phyloP scores from a whole-genome alignment of 495 filamentous ascomycete species.

The Bacidia rubella region DNA sequence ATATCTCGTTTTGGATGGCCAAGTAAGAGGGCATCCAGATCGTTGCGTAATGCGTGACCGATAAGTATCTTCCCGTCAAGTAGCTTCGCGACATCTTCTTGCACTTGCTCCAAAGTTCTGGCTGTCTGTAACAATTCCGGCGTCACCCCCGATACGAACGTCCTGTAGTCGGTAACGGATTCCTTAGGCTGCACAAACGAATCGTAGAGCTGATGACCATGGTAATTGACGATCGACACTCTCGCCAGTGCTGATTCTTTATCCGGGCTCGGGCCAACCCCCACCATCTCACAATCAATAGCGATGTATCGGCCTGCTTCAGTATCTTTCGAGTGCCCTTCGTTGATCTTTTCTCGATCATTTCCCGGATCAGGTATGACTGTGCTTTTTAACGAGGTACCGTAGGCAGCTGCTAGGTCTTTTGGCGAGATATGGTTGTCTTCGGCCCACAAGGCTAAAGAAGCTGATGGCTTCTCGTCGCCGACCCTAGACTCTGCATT shows the following conservation, averaged over 20 bases:
- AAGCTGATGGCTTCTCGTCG: constrained; percentile 13
- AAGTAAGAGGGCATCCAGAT: constrained; percentile 62
- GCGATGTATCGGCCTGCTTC: constrained; percentile 77
- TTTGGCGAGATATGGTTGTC: constrained; percentile 49
- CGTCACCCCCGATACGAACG: constrained; percentile 65
- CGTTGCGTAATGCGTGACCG: constrained; percentile 82
- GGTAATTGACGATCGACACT: constrained; percentile 81
- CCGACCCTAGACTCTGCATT: constrained; percentile 7
- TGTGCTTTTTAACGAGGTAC: constrained; percentile 15
- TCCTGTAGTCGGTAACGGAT: constrained; percentile 77
- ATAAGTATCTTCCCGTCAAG: constrained; percentile 63
- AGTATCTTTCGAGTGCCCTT: constrained; percentile 33
- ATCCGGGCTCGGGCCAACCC: constrained; percentile 56
- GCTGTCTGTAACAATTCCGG: constrained; percentile 56
- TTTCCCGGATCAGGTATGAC: constrained; percentile 3
- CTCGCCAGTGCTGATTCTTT: constrained; percentile 62
- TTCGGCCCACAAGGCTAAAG: constrained; percentile 33
- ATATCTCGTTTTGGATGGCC: constrained; percentile 63
- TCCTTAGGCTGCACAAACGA: constrained; percentile 71
- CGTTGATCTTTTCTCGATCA: constrained; percentile 26
- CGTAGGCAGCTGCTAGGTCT: constrained; percentile 48
- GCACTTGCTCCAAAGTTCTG: constrained; percentile 58
- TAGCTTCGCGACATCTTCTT: constrained; percentile 55
- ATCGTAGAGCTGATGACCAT: constrained; percentile 82
- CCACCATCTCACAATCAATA: constrained; percentile 98